Conservation (phyloP, 345 rosid genomes). For the Eucalyptus dawsonii region DNA sequence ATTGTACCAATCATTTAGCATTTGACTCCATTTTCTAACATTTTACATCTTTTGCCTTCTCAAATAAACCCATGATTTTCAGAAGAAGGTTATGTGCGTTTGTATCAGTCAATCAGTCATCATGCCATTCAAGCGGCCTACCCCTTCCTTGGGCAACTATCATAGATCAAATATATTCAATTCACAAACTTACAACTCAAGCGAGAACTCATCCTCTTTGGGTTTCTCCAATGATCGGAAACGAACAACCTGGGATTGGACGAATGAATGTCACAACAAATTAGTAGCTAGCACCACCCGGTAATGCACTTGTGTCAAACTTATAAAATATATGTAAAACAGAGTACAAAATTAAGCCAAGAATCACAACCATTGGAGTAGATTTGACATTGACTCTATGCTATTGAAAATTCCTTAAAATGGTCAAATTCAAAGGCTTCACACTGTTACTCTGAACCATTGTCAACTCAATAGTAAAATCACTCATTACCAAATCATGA, state of each 20-base stretch:
- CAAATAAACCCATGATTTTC: neutral
- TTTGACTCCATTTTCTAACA: neutral
- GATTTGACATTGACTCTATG: neutral
- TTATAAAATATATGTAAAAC: neutral
- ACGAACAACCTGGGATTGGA: conserved; percentile 30
- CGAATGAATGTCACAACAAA: neutral
- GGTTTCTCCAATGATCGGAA: conserved; percentile 60
- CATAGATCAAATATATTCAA: neutral
- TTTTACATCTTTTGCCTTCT: neutral
- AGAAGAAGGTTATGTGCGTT: neutral
- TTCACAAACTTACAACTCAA: conserved; percentile 51
- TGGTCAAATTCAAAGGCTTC: neutral
- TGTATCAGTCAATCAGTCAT: neutral
- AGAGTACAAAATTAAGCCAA: neutral
- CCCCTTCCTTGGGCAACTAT: neutral
- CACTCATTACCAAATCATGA: neutral
- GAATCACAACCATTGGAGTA: neutral
- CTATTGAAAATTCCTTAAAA: neutral
- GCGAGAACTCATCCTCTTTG: conserved; percentile 59
- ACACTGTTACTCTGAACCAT: neutral
- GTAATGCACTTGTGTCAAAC: neutral
- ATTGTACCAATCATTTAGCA: neutral
- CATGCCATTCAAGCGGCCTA: neutral
- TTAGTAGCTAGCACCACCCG: neutral
- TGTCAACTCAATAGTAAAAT: neutral